Evolutionary conservation across 371 early-diverging fungal genomes (phyloP).

Genomic region (Rhizomucor miehei): DNA sequence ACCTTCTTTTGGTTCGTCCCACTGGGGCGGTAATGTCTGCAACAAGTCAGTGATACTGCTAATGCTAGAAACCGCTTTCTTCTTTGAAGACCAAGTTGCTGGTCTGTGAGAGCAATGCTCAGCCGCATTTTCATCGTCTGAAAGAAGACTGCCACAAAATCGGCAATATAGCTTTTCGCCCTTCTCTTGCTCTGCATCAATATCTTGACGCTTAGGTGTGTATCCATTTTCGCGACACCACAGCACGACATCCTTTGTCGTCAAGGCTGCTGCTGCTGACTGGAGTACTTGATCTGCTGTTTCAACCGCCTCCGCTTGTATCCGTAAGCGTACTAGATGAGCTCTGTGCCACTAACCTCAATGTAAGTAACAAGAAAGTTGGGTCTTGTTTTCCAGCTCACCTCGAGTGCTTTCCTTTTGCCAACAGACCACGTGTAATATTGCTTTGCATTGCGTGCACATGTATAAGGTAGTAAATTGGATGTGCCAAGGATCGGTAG

Average conservation of each 20-base stretch:
- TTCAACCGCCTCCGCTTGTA: slow-evolving; percentile 31
- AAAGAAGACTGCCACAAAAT: slow-evolving; percentile 34
- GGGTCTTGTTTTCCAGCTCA: slow-evolving; percentile 6
- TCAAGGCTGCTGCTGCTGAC: slow-evolving; percentile 25
- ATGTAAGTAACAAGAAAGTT: not conserved
- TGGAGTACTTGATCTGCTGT: slow-evolving; percentile 30
- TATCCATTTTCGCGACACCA: slow-evolving; percentile 38
- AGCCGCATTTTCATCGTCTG: slow-evolving; percentile 14
- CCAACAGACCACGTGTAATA: slow-evolving; percentile 37
- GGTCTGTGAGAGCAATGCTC: slow-evolving; percentile 33
- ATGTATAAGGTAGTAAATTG: slow-evolving; percentile 24
- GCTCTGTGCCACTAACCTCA: slow-evolving; percentile 37
- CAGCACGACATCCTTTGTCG: slow-evolving; percentile 37
- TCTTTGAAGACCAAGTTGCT: slow-evolving; percentile 30
- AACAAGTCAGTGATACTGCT: slow-evolving; percentile 27
- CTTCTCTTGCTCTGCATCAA: slow-evolving; percentile 5
- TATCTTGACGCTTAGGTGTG: slow-evolving; percentile 27
- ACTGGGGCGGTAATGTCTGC: slow-evolving; percentile 24
- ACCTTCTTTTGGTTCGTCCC: slow-evolving; percentile 21
- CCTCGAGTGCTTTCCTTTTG: slow-evolving; percentile 41
- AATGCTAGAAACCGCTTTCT: slow-evolving; percentile 24
- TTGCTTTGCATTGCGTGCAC: slow-evolving; percentile 24
- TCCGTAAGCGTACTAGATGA: slow-evolving; percentile 26
- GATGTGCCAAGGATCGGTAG: slow-evolving; percentile 25
- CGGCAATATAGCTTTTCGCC: slow-evolving; percentile 23